Percentiles rank a stretch among this genome's conserved stretches.
Evolutionary conservation across 2,329 filamentous ascomycete species (phyloP).

Genomic region (Camptophora hylomeconis): DNA sequence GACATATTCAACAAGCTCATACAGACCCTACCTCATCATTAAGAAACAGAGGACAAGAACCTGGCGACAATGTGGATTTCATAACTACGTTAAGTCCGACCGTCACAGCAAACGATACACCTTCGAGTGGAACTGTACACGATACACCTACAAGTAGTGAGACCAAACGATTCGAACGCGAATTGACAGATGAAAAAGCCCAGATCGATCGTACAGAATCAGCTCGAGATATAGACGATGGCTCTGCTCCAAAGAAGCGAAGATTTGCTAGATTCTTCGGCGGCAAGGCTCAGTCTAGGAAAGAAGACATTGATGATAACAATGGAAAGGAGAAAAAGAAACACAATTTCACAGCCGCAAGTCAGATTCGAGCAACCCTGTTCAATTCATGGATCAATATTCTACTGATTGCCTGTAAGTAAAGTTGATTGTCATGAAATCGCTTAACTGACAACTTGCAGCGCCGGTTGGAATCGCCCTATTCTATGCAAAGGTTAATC

Average conservation of each 20-base stretch:
- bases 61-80: constrained; percentile 1
- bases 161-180: constrained; percentile 2
- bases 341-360: constrained; percentile 40
- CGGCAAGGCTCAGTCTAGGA: constrained; percentile 1
- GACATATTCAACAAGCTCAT: background rate
- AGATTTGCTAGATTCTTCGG: background rate
- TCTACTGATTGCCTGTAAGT: constrained; percentile 47
- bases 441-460: constrained; percentile 23
- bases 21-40: constrained; percentile 4
- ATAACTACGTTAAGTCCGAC: background rate
- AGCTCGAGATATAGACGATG: background rate
- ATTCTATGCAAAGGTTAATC: constrained; percentile 48
- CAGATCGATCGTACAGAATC: background rate
- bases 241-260: constrained; percentile 1
- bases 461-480: constrained; percentile 34
- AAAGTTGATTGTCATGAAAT: background rate
- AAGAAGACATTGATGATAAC: constrained; percentile 9
- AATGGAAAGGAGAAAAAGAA: constrained; percentile 14
- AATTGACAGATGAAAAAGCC: background rate
- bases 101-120: constrained; percentile 1
- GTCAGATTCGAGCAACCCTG: constrained; percentile 61
- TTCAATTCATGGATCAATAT: constrained; percentile 81
- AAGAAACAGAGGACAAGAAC: constrained; percentile 1
- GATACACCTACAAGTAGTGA: background rate
- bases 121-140: background rate